Base-by-base conservation (phyloP, 1,139 yeast genomes). In the Hansenula sp. region DNA sequence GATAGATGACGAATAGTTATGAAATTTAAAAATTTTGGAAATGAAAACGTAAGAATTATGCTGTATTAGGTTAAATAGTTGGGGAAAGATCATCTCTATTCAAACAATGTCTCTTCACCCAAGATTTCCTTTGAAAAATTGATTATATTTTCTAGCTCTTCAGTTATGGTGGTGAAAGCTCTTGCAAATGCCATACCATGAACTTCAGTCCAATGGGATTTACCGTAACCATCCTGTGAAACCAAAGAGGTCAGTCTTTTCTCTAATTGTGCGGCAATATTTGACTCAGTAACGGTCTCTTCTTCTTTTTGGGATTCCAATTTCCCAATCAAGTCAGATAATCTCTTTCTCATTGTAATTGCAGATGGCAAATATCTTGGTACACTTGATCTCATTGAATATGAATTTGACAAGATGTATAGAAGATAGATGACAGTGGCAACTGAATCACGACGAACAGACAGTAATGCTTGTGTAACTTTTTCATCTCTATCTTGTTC, bases 181-280 rank as follows among this genome's bases (percentile, higher is more conserved):
- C 71, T 63, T 1, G 77, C 67, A 54, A 73, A 73, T 2, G 77
- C 76, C 57, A 72, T 65, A 19, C 74, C 76, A 49, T 74, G 78
- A 21, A 74, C 70, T 42, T 70, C 69, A 8, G 69, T 66, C 79
- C 79, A 74, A 44, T 68, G 66, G 9, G 61, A 49, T 45, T 61
- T 61, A 46, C 63, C 61, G 25, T 60, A 55, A 31, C 58, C 56
- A 12, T 43, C 52, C n/a, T 44, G 30, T 40, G 36, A 15, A 6
- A 40, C 44, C 24, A 47, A 43, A 27, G 40, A 34, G 29, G 46
- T 41, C 8, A 47, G 19, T 35, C 45, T 51, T 40, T 51, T 43
- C 9, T 36, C 43, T 13, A 49, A 32, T 19, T 50, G 50, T 5
- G 48, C 49, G 19, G 37, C 44, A 39, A 19, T 2, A 46, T 35